These are phyloP conservation scores for Saccharata proteae DNA, from an alignment of 2,329 filamentous ascomycete genomes.

Conservation along the genomic window DNA sequence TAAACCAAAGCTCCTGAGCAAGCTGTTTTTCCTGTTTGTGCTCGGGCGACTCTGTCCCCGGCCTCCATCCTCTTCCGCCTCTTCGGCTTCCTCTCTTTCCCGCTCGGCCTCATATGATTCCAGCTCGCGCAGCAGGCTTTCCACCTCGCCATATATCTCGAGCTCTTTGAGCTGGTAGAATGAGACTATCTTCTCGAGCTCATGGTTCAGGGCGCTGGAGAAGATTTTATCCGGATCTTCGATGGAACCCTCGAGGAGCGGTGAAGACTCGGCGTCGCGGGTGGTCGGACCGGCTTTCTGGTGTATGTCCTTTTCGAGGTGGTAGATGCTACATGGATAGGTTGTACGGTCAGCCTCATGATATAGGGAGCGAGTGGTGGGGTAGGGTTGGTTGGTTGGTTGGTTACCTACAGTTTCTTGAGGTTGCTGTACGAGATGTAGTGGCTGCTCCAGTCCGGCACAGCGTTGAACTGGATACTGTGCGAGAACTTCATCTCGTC, in stretches of 20 bases:
- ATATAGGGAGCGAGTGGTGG: too few species aligned
- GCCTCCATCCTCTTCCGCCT: constrained; percentile 24
- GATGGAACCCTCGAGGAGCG: constrained; percentile 55
- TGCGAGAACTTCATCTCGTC: constrained; percentile 99
- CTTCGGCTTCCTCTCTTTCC: constrained; percentile 22
- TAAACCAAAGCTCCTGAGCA: constrained; percentile 40
- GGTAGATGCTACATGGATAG: constrained; percentile 60
- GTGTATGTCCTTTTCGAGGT: constrained; percentile 75
- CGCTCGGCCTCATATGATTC: constrained; percentile 53
- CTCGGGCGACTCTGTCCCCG: constrained; percentile 19
- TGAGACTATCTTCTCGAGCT: constrained; percentile 85
- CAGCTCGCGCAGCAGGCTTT: constrained; percentile 63
- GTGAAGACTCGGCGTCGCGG: constrained; percentile 71
- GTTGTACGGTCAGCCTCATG: not conserved
- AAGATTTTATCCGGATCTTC: constrained; percentile 73
- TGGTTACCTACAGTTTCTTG: constrained; percentile 76
- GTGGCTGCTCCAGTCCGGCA: constrained; percentile 97
- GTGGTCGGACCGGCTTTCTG: constrained; percentile 39
- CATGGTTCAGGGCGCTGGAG: constrained; percentile 65
- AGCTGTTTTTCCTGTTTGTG: constrained; percentile 31
- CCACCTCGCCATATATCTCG: constrained; percentile 73
- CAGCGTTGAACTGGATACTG: constrained; percentile 97
- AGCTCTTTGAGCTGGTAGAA: constrained; percentile 86
- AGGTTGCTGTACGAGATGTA: constrained; percentile 98
- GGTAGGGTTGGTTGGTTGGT: not conserved